Evolutionary conservation across 2,329 filamentous ascomycete genomes (phyloP), one percentile per base, ranked within the genome.

Genomic region (Daldinia sp.): DNA sequence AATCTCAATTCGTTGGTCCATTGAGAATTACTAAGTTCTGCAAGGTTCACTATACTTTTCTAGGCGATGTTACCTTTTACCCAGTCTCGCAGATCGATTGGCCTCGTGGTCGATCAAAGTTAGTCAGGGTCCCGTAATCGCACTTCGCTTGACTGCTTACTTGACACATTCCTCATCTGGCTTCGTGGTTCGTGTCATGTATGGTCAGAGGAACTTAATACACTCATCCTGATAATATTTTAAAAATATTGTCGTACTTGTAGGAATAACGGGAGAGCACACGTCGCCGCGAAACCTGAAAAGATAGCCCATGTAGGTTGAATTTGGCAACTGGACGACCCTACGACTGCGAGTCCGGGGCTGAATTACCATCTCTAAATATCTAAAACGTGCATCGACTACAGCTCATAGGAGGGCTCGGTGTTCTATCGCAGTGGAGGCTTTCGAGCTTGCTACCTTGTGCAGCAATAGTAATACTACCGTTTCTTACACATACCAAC

Each of bases 1-100:
- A 48, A 53, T 23, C 6, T 55, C 51, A 32, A 53, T 52, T 7
- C 35, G 29, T 39, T 48, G 15, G 39, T 15, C 35, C 34, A 63
- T 61, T 54, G 47, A 63, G 53, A 66, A 66, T 66, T 68, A 66
- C 63, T 66, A 68, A 63, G 56, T 66, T 23, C 59, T 67, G 62
- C 58, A 58, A 39, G 48, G 43, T 58, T 52, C 39, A 30, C 21
- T 34, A 52, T 25, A 63, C 51, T 34, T 50, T 30, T 54, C 56
- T 67, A 6, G 64, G 50, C 64, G 41, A 60, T 67, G 55, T 54
- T 64, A 65, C 64, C 56, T 60, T 63, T 49, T 55, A 59, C 64
- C 51, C 37, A 51, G 30, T 48, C 45, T 37, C 54, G 51, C 39
- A 37, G 37, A 59, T 59, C 55, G n/a, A 61, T 64, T 56, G 53